phyloP scores from a whole-genome alignment of 1,139 yeast genomes.

The Yamadazyma jaroonii region DNA sequence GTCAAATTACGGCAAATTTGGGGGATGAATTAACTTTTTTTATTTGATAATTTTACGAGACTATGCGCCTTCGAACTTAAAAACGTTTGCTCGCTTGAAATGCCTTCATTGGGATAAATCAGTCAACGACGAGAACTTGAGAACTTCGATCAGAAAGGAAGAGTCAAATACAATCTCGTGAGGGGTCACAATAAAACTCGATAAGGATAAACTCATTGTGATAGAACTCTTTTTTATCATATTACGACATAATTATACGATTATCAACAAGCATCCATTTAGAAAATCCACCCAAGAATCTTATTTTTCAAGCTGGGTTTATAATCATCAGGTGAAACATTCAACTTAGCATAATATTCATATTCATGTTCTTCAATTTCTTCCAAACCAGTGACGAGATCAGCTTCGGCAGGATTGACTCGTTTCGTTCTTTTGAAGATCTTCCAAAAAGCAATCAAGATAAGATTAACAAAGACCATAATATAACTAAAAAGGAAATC shows the following conservation, averaged over 20 bases:
- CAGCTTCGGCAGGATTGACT: slow-evolving; percentile 26
- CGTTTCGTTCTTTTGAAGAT: slow-evolving; percentile 23
- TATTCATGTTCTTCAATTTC: slow-evolving; percentile 41
- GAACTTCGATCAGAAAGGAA: slow-evolving; percentile 43
- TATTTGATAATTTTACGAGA: too few relatives aligned
- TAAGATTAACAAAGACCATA: slow-evolving; percentile 28
- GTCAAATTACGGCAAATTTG: too few relatives aligned
- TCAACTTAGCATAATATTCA: slow-evolving; percentile 11
- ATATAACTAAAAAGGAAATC: slow-evolving; percentile 39
- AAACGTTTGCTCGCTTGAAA: too few relatives aligned
- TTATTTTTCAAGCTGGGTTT: slow-evolving; percentile 2
- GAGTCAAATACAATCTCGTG: slow-evolving; percentile 12
- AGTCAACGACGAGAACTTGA: slow-evolving; percentile 59
- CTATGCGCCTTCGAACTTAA: too few relatives aligned
- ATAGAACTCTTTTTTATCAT: slow-evolving; percentile 37
- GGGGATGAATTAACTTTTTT: too few relatives aligned
- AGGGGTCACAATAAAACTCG: too few relatives aligned
- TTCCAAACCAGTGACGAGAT: slow-evolving; percentile 30
- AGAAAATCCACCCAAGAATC: slow-evolving; percentile 7
- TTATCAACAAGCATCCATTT: slow-evolving; percentile 36
- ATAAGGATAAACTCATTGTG: too few relatives aligned
- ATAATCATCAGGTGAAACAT: slow-evolving; percentile 1
- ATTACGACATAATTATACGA: slow-evolving; percentile 52
- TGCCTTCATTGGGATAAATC: slow-evolving; percentile 47
- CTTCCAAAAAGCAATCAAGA: slow-evolving; percentile 26